Base-by-base conservation (phyloP, 192 early-diverging fungal species). In the Backusella westeae region DNA sequence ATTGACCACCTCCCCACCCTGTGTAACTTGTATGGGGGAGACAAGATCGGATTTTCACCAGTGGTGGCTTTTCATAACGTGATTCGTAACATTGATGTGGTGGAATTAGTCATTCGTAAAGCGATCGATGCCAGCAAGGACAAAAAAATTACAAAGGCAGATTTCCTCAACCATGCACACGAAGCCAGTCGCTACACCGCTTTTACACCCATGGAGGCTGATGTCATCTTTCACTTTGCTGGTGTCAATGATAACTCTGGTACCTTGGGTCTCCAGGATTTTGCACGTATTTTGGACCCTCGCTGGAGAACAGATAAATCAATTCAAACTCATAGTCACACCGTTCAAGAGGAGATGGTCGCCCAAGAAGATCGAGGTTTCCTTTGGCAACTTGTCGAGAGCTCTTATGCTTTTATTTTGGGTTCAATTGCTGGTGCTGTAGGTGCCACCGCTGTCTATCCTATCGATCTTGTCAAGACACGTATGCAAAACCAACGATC, bases 401-500 rank as follows among this genome's bases (percentile, higher is more conserved):
- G 75, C 53, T 74, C 73, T 4, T 85, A 79, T 82, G 82, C 87
- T 59, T 90, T 97, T 87, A 78, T 85, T 14, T 85, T 97, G 34
- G 97, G 95, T 46, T 90, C 95, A 4, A 89, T 98, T 79, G 94
- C 93, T 75, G 97, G 97, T 79, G 94, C 96, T 34, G 90, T 98
- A 53, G 97, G 97, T 56, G 97, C 97, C 3, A 93, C 95, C 5
- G 91, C 91, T 67, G 96, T 99, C 32, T 99, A 97, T 83, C 97
- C 97, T 34, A 97, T 99, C 71, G 97, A 99, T 88, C 82, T 99
- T 71, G 96, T 97, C 79, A 99, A 99, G 85, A 99, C 97, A 5
- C 90, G 97, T 72, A 98, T 99, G 96, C 97, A 99, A 81, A 99
- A 97, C 83, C 97, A 99, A 84, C 88, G 96, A 52, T 91, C 91